Evolutionary conservation across 1,284 basidiomycete species (phyloP).

Genomic region (Cryptococcus maquisensis): DNA sequence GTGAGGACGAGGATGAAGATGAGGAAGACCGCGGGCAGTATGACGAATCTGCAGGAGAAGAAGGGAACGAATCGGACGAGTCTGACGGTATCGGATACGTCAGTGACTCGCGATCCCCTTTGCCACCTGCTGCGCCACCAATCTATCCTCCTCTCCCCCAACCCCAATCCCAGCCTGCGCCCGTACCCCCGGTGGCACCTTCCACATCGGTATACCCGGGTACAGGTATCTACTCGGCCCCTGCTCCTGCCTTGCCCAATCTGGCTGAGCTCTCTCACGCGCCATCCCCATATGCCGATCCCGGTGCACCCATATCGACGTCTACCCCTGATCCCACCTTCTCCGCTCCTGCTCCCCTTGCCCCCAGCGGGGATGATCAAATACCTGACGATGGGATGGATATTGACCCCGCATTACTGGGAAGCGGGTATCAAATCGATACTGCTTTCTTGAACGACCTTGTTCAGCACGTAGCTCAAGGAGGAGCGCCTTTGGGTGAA

Average conservation of each 20-base stretch:
- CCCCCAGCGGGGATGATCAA: background rate
- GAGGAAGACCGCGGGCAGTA: slow-evolving; percentile 7
- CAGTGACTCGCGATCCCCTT: slow-evolving; percentile 9
- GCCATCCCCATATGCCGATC: background rate
- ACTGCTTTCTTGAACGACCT: slow-evolving; percentile 10
- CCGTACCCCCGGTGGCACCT: background rate
- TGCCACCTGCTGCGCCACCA: background rate
- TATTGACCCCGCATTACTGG: background rate
- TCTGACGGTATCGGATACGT: slow-evolving; percentile 15
- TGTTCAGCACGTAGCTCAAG: slow-evolving; percentile 10
- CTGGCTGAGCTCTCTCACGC: background rate
- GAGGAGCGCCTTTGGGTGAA: background rate
- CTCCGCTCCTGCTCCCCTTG: background rate
- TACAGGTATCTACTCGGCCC: background rate
- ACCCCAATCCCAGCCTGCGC: background rate
- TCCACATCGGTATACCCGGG: no score
- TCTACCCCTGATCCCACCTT: background rate
- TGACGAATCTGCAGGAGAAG: slow-evolving; percentile 4
- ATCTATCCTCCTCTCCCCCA: slow-evolving; percentile 2
- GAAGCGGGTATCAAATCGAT: slow-evolving; percentile 3
- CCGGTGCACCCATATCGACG: background rate
- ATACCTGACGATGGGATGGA: background rate
- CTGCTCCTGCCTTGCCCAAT: background rate
- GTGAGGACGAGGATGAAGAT: slow-evolving; percentile 9
- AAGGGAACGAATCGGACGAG: slow-evolving; percentile 11